Percentiles rank a stretch among this genome's conserved stretches.
Evolutionary conservation across 345 rosid genomes (phyloP).

Genomic region (Clausena lansium): DNA sequence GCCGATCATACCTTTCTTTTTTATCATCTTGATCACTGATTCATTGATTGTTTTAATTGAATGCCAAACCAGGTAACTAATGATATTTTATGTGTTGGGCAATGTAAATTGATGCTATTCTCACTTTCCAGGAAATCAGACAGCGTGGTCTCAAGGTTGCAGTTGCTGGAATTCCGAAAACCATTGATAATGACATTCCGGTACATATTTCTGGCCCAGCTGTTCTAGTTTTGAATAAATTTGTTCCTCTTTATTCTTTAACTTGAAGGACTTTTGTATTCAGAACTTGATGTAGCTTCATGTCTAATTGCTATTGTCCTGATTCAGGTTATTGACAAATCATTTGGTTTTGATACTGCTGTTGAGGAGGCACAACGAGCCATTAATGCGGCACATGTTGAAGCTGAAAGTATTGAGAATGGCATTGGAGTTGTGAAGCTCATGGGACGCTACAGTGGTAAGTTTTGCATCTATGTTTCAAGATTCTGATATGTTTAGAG

Average conservation of each 20-base stretch:
- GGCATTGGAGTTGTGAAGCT: constrained; percentile 90
- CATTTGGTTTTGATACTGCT: constrained; percentile 92
- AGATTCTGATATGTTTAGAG: neutral
- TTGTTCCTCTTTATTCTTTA: neutral
- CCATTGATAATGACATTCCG: constrained; percentile 92
- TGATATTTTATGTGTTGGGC: neutral
- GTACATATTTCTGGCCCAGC: constrained; percentile 35
- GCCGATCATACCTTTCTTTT: neutral
- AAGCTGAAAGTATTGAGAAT: constrained; percentile 70
- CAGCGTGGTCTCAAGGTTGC: constrained; percentile 77
- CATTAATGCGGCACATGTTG: constrained; percentile 90
- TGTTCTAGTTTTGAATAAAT: constrained; percentile 11
- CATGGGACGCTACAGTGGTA: constrained; percentile 88
- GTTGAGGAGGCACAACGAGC: constrained; percentile 98
- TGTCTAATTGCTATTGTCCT: constrained; percentile 13
- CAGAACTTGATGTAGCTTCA: constrained; percentile 6
- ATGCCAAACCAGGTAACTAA: neutral
- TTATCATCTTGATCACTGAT: neutral
- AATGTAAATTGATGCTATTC: constrained; percentile 1
- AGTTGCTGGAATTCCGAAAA: constrained; percentile 87
- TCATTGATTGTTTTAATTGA: constrained; percentile 9
- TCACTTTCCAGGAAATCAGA: constrained; percentile 62
- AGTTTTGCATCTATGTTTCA: constrained; percentile 20
- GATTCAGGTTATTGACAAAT: constrained; percentile 81
- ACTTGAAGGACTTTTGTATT: neutral